Evolutionary conservation across 2,329 filamentous ascomycete species (phyloP).

Genomic region (Aspergillus tamarii): DNA sequence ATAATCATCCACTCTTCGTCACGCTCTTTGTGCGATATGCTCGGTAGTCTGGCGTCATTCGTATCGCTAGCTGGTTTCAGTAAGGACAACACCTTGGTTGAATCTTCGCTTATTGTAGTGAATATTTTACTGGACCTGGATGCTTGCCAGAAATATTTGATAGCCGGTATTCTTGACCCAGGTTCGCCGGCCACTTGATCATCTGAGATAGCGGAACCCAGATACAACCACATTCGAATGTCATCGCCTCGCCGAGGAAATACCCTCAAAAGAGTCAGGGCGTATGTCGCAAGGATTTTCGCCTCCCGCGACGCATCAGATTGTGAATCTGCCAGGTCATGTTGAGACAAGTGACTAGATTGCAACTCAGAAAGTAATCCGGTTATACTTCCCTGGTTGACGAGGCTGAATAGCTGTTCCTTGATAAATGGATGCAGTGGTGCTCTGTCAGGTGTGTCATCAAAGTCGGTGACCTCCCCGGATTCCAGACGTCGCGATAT

Average conservation of each 20-base stretch:
- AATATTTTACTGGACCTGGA: constrained; percentile 62
- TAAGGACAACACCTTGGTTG: constrained; percentile 61
- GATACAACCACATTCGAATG: constrained; percentile 90
- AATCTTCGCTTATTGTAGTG: constrained; percentile 58
- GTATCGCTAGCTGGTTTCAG: constrained; percentile 54
- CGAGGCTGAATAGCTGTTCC: constrained; percentile 68
- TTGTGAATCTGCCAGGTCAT: constrained; percentile 26
- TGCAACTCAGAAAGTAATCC: constrained; percentile 57
- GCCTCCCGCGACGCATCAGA: constrained; percentile 60
- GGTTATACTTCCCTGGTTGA: constrained; percentile 75
- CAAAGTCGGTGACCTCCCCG: constrained; percentile 35
- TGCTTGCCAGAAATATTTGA: constrained; percentile 84
- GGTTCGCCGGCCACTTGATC: constrained; percentile 35
- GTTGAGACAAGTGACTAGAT: constrained; percentile 28
- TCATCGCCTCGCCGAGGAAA: constrained; percentile 83
- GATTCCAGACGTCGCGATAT: constrained; percentile 55
- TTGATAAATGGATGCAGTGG: constrained; percentile 60
- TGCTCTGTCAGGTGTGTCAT: constrained; percentile 31
- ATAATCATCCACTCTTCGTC: constrained; percentile 84
- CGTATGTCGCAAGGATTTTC: constrained; percentile 80
- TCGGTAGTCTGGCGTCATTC: constrained; percentile 26
- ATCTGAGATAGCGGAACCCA: constrained; percentile 63
- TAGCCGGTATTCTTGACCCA: constrained; percentile 60
- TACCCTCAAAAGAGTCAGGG: constrained; percentile 79
- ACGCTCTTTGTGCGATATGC: constrained; percentile 43